Evolutionary conservation across 192 early-diverging fungal genomes (phyloP), one percentile per base, ranked within the genome.

Genomic region (Coemansia sp.): DNA sequence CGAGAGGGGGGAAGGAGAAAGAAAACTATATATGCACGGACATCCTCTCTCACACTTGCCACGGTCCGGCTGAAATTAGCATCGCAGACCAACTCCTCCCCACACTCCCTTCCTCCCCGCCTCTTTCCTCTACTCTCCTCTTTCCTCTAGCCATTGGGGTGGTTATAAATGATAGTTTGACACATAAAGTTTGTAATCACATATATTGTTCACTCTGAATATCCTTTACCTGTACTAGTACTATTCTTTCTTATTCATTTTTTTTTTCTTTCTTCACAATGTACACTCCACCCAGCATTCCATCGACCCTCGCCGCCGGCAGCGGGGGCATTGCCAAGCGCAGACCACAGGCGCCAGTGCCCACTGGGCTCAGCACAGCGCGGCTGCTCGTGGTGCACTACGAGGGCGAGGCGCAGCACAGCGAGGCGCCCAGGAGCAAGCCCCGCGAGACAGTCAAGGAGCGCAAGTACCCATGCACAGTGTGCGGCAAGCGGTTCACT

Each of bases 401-500:
- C 13, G 52, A 15, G 41, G 15, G 16, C 18, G 61, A 36, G 12
- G 11, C 44, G 18, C 44, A 49, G 65, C 13, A 5, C 5, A n/a
- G 29, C 16, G 29, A 47, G 6, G 11, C n/a, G 22, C 49, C 42
- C 65, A 67, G 51, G 43, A 7, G 16, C 11, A 36, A 47, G 24
- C 36, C 51, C 44, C 78, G 78, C 34, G 67, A 71, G 22, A 70
- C 75, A 12, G 31, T 57, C 42, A 82, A 83, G 60, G 80, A 83
- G 61, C 80, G 80, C 73, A 77, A 78, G 67, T 83, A 83, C 41
- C 72, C 72, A 9, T 83, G 80, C 68, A 52, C 75, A 11, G 41
- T 74, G 24, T 83, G 80, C 66, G 69, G 63, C 55, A 83, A 83
- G 55, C 68, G 76, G 27, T 83, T 83, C 63, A 83, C 80, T 0